Evolutionary conservation across 768 basidiomycete genomes (phyloP), one percentile per base, ranked within the genome.

Genomic region (Mycena alexandri): DNA sequence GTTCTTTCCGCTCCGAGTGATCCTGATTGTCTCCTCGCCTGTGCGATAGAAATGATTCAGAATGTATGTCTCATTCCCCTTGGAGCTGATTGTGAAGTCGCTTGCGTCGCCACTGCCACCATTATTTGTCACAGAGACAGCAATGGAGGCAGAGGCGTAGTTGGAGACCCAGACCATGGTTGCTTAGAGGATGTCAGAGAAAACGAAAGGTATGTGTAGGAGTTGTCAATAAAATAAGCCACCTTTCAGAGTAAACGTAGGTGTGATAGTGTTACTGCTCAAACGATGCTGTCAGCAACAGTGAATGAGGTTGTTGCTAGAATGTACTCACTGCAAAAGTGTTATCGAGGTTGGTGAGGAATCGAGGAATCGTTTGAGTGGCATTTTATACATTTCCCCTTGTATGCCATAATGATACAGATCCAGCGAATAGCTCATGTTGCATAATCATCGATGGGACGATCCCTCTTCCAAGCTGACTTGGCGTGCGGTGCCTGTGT

Each of bases 121-220:
- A n/a, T n/a, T 54, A n/a, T 11, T 48, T 9, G 54, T 48, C 47
- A 65, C 38, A 29, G 55, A 17, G 33, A 59, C 63, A 24, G 50
- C 42, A 55, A 65, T 58, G 46, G 63, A n/a, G 25, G 42, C 47
- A 42, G 54, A 51, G 36, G 63, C 36, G 25, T 25, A 51, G 63
- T 65, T 65, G 43, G 56, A 48, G 47, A 65, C 55, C 53, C 53
- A 65, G 46, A 65, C 55, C 63, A 65, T 65, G 55, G 16, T 65
- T 56, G 42, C 63, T 50, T 38, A 17, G 21, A 38, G 13, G 34
- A 46, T 58, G 25, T 58, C 56, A 58, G 44, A 42, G 25, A 58
- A 21, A 55, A 55, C n/a, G 36, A 42, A 38, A 55, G 54, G 36
- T 36, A 55, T 38, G 54, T 38, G 3, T 42, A 42, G 6, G 52